Evolutionary conservation across 345 rosid genomes (phyloP).

Genomic region (Salix udensis): DNA sequence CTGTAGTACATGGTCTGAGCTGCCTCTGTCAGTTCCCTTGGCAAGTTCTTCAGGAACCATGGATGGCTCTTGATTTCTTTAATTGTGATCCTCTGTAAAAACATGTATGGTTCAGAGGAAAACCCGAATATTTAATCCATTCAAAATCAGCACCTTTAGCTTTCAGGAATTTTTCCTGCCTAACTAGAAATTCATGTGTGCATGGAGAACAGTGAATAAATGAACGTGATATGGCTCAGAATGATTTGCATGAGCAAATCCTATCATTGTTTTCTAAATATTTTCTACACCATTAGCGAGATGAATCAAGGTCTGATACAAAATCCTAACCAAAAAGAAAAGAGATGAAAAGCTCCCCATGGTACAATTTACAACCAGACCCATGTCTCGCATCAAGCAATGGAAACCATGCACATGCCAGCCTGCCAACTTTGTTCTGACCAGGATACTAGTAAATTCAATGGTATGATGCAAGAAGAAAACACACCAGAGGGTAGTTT

Average conservation of each 20-base stretch:
- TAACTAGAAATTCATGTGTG: too few species aligned
- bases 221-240: too few species aligned
- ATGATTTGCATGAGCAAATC: neutral
- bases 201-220: too few species aligned
- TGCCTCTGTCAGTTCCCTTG: slow-evolving; percentile 29
- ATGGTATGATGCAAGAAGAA: neutral
- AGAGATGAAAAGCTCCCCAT: too few species aligned
- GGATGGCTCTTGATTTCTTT: slow-evolving; percentile 32
- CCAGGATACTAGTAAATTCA: neutral
- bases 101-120: neutral
- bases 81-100: slow-evolving; percentile 26
- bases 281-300: neutral
- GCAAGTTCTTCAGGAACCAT: slow-evolving; percentile 37
- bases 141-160: too few species aligned
- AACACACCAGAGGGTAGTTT: neutral
- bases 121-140: too few species aligned
- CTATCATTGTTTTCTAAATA: neutral
- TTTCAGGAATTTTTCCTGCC: too few species aligned
- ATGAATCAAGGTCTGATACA: neutral
- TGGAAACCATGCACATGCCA: neutral
- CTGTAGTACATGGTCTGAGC: slow-evolving; percentile 24
- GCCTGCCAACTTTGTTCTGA: neutral
- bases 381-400: neutral
- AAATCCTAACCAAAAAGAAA: neutral
- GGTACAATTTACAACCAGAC: neutral